phyloP scores from a whole-genome alignment of 306 rosid species.

The Hippophae rhamnoides region DNA sequence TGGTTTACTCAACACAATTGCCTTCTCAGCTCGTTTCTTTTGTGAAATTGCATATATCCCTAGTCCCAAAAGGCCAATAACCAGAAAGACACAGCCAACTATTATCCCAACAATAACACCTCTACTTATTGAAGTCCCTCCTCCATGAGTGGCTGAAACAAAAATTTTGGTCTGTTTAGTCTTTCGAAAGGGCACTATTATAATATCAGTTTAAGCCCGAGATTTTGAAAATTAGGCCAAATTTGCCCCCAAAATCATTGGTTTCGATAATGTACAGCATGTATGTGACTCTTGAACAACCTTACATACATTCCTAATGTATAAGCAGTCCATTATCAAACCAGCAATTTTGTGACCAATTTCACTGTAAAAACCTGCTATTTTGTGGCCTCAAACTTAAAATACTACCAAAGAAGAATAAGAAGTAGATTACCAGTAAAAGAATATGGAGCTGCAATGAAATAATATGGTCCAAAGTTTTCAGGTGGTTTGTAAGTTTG shows the following conservation, averaged over 20 bases:
- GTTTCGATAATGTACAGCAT: too few species aligned
- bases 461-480: constrained; percentile 68
- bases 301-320: too few species aligned
- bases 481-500: constrained; percentile 82
- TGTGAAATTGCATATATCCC: constrained; percentile 63
- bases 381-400: too few species aligned
- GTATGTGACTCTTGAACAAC: too few species aligned
- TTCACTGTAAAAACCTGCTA: too few species aligned
- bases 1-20: constrained; percentile 73
- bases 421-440: constrained; percentile 47
- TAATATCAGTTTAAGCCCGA: neutral
- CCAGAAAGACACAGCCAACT: constrained; percentile 42
- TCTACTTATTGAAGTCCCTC: constrained; percentile 34
- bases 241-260: too few species aligned
- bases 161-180: constrained; percentile 16
- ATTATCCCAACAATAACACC: constrained; percentile 47
- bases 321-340: too few species aligned
- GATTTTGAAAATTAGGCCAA: too few species aligned
- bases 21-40: constrained; percentile 91
- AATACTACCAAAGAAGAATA: neutral
- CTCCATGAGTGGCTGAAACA: constrained; percentile 29
- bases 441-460: constrained; percentile 58
- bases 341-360: too few species aligned
- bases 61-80: constrained; percentile 55
- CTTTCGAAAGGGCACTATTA: constrained; percentile 1